Evolutionary conservation across 495 filamentous ascomycete genomes (phyloP), one percentile per base, ranked within the genome.

Genomic region (Lepraria neglecta): DNA sequence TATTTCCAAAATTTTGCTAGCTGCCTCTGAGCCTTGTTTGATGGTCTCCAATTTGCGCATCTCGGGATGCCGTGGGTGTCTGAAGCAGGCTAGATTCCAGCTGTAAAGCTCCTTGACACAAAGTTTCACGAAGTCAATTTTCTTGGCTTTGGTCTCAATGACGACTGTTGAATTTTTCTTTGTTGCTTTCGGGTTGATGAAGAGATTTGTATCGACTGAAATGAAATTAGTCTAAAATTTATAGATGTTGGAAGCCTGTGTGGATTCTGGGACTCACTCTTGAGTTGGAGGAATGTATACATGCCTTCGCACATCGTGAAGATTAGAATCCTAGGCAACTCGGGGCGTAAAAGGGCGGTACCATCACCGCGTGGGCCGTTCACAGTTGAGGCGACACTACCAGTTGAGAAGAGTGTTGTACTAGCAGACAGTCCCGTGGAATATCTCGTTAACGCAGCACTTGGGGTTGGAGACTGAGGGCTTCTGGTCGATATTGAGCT

Each of bases 51-150:
- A 12, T 28, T 54, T 54, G 12, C n/a, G 31, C 51, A 60, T 64
- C 31, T 67, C 43, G 4, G 60, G 59, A 21, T 59, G 56, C 42
- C 53, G 42, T 21, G 66, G 66, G 31, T 53, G 24, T 30, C 66
- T 66, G 40, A 68, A 66, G 15, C 38, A 54, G 24, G 66, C 60
- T 24, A 68, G 58, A 50, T 68, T 66, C 66, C 66, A 68, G 30
- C 30, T 64, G 56, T 64, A 33, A 4, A 68, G 42, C 19, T 60
- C 64, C 28, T 65, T 59, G 9, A 53, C 66, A 24, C 21, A 21
- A 31, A 56, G 31, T 43, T 63, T 43, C 15, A 38, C 31, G 38
- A 58, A 47, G 3, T 55, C 28, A 17, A 67, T 60, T 17, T 30
- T 45, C 28, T 65, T 65, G 4, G 47, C 44, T 17, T 59, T 68